These are phyloP conservation scores for Selenicereus undatus DNA, from an alignment of 148 eudicot genomes.

Conservation along the genomic window DNA sequence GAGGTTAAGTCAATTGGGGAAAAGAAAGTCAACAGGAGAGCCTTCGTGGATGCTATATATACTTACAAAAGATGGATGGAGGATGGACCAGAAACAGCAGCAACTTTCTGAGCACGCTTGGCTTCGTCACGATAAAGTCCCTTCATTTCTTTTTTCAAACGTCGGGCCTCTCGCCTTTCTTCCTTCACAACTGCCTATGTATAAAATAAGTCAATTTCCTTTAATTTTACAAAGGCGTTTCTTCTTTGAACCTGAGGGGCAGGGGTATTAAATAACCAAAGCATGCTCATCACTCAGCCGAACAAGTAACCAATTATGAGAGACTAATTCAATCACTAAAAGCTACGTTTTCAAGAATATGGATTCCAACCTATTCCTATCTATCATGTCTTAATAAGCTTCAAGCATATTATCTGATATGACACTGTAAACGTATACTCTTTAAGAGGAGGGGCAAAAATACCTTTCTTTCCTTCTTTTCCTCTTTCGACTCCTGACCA, in stretches of 20 bases:
- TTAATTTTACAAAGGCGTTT: background rate
- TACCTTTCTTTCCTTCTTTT: constrained; percentile 97
- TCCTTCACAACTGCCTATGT: constrained; percentile 78
- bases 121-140: constrained; percentile 67
- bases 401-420: background rate
- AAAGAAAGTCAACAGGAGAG: background rate
- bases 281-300: background rate
- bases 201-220: constrained; percentile 4
- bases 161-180: constrained; percentile 83
- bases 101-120: constrained; percentile 86
- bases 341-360: background rate
- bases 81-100: constrained; percentile 84
- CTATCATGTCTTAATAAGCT: background rate
- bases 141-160: constrained; percentile 69
- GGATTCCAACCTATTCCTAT: background rate
- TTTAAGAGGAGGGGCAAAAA: background rate
- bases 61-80: constrained; percentile 73
- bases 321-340: background rate
- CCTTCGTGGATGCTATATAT: background rate
- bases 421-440: background rate
- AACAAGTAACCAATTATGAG: background rate
- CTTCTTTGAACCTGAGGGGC: no score
- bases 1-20: background rate
- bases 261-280: no score
- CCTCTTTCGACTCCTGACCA: constrained; percentile 90